These are phyloP conservation scores for Pichia gijzeniarum DNA, from an alignment of 805 yeast genomes.

Conservation along the genomic window DNA sequence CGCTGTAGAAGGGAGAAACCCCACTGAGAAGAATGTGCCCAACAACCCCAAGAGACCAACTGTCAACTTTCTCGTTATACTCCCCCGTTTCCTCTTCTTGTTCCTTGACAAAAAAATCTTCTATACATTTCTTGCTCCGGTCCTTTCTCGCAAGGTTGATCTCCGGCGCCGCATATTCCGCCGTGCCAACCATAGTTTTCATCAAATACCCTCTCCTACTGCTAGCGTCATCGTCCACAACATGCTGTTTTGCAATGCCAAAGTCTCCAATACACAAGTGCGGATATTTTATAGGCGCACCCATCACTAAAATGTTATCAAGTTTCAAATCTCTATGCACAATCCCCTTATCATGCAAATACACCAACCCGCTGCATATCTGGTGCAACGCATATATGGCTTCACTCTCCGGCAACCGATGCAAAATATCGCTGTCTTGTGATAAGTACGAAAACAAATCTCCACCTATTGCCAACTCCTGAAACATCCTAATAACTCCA, in stretches of 20 bases:
- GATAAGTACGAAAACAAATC: conserved; percentile 88
- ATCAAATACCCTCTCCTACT: conserved; percentile 14
- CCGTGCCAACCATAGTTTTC: conserved; percentile 37
- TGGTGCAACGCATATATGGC: conserved; percentile 49
- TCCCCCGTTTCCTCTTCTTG: conserved; percentile 36
- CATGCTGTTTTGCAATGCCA: conserved; percentile 39
- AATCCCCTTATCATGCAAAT: conserved; percentile 48
- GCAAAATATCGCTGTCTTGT: conserved; percentile 42
- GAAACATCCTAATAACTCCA: conserved; percentile 79
- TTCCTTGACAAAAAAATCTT: conserved; percentile 3
- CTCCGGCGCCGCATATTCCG: conserved; percentile 71
- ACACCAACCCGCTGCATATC: conserved; percentile 47
- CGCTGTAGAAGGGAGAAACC: conserved; percentile 53
- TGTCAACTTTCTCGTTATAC: conserved; percentile 53
- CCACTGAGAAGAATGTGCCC: conserved; percentile 56
- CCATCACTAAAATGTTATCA: conserved; percentile 58
- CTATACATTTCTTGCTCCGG: not conserved
- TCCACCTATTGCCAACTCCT: conserved; percentile 95
- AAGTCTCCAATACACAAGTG: conserved; percentile 61
- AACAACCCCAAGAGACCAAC: conserved; percentile 66
- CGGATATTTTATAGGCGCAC: conserved; percentile 45
- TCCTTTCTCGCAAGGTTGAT: conserved; percentile 35
- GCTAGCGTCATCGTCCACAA: not conserved
- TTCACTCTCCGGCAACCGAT: conserved; percentile 48
- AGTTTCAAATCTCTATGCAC: conserved; percentile 62